These are phyloP conservation scores for Ganoderma lucidum DNA, from an alignment of 1,284 basidiomycete genomes.

Conservation along the genomic window DNA sequence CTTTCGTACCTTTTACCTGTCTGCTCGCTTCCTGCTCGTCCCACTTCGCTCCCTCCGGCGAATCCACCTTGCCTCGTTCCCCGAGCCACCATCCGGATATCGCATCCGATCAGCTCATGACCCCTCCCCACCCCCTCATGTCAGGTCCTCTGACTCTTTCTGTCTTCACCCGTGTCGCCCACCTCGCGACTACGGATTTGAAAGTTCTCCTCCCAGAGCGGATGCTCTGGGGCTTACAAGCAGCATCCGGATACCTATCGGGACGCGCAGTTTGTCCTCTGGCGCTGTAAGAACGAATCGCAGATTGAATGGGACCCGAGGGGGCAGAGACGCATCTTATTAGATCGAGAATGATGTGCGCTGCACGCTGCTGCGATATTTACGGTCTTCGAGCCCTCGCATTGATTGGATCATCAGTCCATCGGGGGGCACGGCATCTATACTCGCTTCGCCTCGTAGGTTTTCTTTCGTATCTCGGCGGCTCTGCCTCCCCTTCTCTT, in stretches of 20 bases:
- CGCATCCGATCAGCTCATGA: slow-evolving; percentile 33
- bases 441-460: slow-evolving; percentile 12
- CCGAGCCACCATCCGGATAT: slow-evolving; percentile 22
- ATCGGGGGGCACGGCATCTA: slow-evolving; percentile 16
- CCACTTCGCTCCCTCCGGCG: slow-evolving; percentile 17
- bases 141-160: neutral
- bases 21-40: neutral
- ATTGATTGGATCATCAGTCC: slow-evolving; percentile 3
- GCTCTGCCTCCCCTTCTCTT: neutral
- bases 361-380: neutral
- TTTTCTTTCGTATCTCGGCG: slow-evolving; percentile 1
- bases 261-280: neutral
- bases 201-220: neutral
- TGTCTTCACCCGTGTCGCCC: neutral
- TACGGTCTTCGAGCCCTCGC: neutral
- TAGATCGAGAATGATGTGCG: neutral
- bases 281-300: neutral
- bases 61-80: slow-evolving; percentile 24
- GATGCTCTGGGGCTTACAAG: too few relatives aligned
- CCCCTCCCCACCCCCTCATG: slow-evolving; percentile 4
- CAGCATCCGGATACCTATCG: neutral
- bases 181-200: neutral
- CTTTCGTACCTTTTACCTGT: slow-evolving; percentile 4
- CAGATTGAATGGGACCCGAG: neutral
- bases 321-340: slow-evolving; percentile 5